Evolutionary conservation across 495 filamentous ascomycete genomes (phyloP).

Genomic region (Penicillium argentinense): DNA sequence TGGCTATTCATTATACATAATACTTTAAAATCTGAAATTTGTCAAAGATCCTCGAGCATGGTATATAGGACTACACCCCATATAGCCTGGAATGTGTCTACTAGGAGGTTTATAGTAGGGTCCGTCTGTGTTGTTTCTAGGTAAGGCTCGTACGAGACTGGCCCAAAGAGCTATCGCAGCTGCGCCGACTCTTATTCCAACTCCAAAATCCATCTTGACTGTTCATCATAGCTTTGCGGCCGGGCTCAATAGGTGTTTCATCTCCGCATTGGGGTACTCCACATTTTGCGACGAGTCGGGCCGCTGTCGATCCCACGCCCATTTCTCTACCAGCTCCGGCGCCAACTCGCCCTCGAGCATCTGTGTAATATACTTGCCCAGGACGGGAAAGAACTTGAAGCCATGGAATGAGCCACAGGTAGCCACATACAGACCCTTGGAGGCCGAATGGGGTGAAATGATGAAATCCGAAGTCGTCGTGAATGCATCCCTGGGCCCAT

Average conservation of each 20-base stretch:
- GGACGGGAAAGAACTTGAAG: conserved; percentile 61
- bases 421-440: conserved; percentile 48
- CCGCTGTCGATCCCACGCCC: conserved; percentile 58
- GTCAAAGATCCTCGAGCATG: too few relatives aligned
- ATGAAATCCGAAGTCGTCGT: conserved; percentile 56
- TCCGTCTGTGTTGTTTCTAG: too few relatives aligned
- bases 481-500: conserved; percentile 31
- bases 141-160: too few relatives aligned
- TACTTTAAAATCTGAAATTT: too few relatives aligned
- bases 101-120: too few relatives aligned
- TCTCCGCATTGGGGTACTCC: conserved; percentile 36
- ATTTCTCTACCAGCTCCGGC: conserved; percentile 41
- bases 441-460: conserved; percentile 53
- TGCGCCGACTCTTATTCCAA: too few relatives aligned
- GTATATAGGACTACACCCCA: too few relatives aligned
- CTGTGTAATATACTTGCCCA: conserved; percentile 57
- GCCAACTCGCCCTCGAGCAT: conserved; percentile 52
- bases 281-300: conserved; percentile 35
- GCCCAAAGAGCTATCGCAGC: too few relatives aligned
- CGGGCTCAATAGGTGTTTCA: conserved; percentile 32
- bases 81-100: too few relatives aligned
- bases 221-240: conserved; percentile 38
- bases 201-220: too few relatives aligned
- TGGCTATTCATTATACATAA: too few relatives aligned
- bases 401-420: conserved; percentile 52